Evolutionary conservation across 441 rosid species (phyloP).

Genomic region (Adansonia gregorii): DNA sequence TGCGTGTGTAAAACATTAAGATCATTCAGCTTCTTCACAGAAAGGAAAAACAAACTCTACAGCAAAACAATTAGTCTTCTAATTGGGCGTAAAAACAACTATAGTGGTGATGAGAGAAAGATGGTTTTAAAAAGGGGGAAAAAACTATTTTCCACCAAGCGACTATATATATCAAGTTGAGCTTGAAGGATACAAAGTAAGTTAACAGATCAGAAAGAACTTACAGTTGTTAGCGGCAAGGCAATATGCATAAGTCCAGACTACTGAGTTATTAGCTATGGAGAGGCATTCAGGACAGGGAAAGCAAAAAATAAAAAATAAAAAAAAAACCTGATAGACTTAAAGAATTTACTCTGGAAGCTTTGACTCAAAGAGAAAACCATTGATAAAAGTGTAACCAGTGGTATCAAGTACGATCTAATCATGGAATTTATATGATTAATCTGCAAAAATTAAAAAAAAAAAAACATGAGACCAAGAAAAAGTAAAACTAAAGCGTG

Average conservation of each 20-base stretch:
- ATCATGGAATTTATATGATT: slow-evolving; percentile 16
- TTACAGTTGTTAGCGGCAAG: neutral
- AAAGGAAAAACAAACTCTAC: neutral
- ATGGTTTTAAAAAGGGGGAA: neutral
- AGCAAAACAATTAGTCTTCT: neutral
- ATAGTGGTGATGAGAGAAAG: neutral
- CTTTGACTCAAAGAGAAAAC: neutral
- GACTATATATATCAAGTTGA: neutral
- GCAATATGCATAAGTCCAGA: neutral
- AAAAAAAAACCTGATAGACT: neutral
- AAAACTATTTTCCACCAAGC: neutral
- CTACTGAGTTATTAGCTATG: neutral
- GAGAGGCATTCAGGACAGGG: neutral
- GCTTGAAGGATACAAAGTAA: neutral
- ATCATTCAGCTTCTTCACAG: neutral
- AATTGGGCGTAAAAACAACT: neutral
- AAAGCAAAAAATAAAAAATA: neutral
- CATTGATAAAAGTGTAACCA: neutral
- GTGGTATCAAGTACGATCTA: neutral
- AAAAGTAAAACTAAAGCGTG: neutral
- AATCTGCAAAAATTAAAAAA: slow-evolving; percentile 13
- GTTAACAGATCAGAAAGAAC: slow-evolving; percentile 18
- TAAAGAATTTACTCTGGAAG: neutral
- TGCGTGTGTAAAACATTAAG: neutral
- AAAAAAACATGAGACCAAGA: slow-evolving; percentile 26